phyloP scores from a whole-genome alignment of 2,329 filamentous ascomycete species.

The Pleochaeta shiraiana region DNA sequence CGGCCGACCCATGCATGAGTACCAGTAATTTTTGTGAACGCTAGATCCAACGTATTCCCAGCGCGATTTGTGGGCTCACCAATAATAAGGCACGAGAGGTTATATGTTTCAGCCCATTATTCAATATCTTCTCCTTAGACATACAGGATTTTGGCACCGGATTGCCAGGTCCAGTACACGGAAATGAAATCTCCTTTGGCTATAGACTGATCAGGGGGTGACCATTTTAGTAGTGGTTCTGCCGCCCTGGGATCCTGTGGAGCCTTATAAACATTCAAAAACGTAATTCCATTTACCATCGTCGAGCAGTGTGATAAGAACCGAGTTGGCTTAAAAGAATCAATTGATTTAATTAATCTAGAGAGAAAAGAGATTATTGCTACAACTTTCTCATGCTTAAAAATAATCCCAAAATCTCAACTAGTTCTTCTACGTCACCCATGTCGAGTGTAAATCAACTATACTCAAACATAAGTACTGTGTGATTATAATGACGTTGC shows the following conservation, averaged over 20 bases:
- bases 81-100: background rate
- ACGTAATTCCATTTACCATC: background rate
- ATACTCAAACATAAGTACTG: no score
- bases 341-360: no score
- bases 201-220: background rate
- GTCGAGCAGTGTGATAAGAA: no score
- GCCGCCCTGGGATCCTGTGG: background rate
- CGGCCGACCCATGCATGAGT: background rate
- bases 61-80: background rate
- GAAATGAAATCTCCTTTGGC: background rate
- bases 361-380: no score
- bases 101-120: background rate
- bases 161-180: background rate
- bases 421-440: no score
- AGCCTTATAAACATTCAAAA: background rate
- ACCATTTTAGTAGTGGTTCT: background rate
- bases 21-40: background rate
- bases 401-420: no score
- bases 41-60: background rate
- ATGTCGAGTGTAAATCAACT: no score
- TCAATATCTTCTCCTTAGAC: background rate
- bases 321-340: no score
- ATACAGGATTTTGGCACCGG: background rate
- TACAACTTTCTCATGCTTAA: no score
- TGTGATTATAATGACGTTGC: no score